Evolutionary conservation across 257 asterid species (phyloP), one percentile per base, ranked within the genome.

Genomic region (Agastache rugosa): DNA sequence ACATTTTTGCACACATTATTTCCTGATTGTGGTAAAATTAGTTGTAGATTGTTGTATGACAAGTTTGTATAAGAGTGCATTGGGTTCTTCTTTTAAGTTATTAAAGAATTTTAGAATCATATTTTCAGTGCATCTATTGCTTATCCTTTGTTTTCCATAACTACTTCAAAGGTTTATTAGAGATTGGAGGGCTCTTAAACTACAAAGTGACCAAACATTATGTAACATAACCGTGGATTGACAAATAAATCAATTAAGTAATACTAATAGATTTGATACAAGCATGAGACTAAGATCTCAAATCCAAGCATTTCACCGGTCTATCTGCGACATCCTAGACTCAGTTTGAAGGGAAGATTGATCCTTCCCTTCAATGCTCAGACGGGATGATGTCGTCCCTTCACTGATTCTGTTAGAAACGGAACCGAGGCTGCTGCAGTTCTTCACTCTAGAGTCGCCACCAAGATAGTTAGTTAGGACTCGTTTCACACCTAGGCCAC

Each of bases 401-500:
- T 85, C 89, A 11, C 54, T 25, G 45, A 71, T 77, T 78, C 85
- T 87, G 73, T 69, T 87, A 4, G 94, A 84, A 75, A 82, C 64
- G 12, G 96, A 81, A 73, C 88, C 88, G 6, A 75, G 19, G 16
- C 88, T 74, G 69, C 87, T 80, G 45, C 82, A 77, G 78, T 71
- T 85, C 86, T 86, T 88, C 42, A 66, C 76, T 76, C 82, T 92
- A 35, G 85, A 76, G 31, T 89, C 96, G 0, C 93, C 87, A 47
- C 88, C 87, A 0, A 93, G 95, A 69, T 91, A 91, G 80, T 86
- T 93, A 0, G 87, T 83, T 60, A 93, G 82, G 27, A 77, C 96
- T 63, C 93, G 81, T 80, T 87, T 93, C 3, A 91, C 98, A 22
- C 95, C 96, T 16, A 86, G 71, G 20, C 98, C 97, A 16, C 93